These are phyloP conservation scores for Aspergillus costaricaensis DNA, from an alignment of 2,329 filamentous ascomycete species.

Conservation along the genomic window DNA sequence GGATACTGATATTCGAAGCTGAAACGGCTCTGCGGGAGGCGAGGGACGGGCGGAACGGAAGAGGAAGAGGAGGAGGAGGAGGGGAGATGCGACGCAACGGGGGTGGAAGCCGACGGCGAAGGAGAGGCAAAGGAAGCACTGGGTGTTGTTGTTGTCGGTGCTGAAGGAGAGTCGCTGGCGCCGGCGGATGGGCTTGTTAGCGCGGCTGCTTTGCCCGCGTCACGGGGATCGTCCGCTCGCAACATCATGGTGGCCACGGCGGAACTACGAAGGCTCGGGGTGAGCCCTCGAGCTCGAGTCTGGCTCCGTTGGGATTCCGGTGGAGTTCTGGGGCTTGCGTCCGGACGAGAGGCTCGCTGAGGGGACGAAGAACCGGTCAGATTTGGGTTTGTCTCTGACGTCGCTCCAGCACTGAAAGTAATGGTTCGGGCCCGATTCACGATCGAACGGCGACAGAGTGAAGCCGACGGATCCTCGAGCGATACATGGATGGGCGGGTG, in stretches of 20 bases:
- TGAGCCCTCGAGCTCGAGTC: not conserved
- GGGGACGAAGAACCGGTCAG: constrained; percentile 1
- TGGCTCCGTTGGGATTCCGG: constrained; percentile 5
- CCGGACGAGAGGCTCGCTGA: not conserved
- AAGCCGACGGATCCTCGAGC: constrained; percentile 7
- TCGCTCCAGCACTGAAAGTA: constrained; percentile 6
- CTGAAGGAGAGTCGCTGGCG: constrained; percentile 22
- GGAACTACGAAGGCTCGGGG: constrained; percentile 7
- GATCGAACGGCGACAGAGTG: constrained; percentile 16
- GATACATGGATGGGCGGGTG: constrained; percentile 19
- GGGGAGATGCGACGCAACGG: not conserved
- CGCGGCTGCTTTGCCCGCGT: constrained; percentile 30
- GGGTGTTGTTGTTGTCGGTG: constrained; percentile 35
- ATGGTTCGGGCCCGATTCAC: constrained; percentile 10
- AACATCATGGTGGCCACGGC: constrained; percentile 10
- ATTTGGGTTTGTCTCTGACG: not conserved
- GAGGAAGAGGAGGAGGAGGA: constrained; percentile 10
- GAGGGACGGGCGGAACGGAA: constrained; percentile 18
- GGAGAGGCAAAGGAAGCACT: constrained; percentile 8
- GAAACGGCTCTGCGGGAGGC: constrained; percentile 26
- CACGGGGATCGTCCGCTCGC: constrained; percentile 31
- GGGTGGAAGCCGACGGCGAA: constrained; percentile 13
- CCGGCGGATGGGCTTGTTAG: constrained; percentile 23
- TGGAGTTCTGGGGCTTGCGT: constrained; percentile 5
- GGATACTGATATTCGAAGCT: constrained; percentile 27